phyloP scores from a whole-genome alignment of 108 stramenopile genomes.

The Skeletonema tropicum region DNA sequence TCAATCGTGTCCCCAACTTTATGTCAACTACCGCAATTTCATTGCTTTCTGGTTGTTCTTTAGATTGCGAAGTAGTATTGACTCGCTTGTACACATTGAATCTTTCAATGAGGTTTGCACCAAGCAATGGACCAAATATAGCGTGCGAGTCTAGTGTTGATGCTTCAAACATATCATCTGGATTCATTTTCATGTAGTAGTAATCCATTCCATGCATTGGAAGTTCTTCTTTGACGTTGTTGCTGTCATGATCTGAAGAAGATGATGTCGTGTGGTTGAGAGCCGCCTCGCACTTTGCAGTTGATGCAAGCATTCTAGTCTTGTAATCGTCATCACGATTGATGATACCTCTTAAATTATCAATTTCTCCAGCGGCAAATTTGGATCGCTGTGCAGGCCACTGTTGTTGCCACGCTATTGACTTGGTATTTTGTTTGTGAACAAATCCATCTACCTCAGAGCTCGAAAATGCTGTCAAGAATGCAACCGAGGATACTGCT shows the following conservation, averaged over 20 bases:
- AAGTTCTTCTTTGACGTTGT: neutral
- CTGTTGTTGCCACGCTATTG: neutral
- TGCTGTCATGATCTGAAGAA: neutral
- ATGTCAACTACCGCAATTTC: conserved; percentile 36
- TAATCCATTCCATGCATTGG: conserved; percentile 8
- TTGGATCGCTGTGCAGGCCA: neutral
- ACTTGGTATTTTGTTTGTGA: neutral
- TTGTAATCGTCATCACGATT: neutral
- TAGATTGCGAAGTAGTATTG: neutral
- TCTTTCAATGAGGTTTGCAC: conserved; percentile 39
- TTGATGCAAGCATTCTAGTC: neutral
- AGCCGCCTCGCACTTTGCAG: neutral
- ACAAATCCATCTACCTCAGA: neutral
- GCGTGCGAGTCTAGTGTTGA: conserved; percentile 36
- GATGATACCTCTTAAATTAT: too few species aligned
- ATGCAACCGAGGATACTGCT: neutral
- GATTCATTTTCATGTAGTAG: conserved; percentile 24
- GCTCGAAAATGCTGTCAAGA: neutral
- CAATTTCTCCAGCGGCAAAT: too few species aligned
- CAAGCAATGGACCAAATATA: conserved; percentile 30
- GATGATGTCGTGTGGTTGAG: neutral
- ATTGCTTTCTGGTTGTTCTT: neutral
- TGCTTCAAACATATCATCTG: conserved; percentile 9
- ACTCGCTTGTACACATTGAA: conserved; percentile 38
- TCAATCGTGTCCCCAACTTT: conserved; percentile 23